Conservation (phyloP, 1,139 yeast species). For the Trichomonascaceae sp. region DNA sequence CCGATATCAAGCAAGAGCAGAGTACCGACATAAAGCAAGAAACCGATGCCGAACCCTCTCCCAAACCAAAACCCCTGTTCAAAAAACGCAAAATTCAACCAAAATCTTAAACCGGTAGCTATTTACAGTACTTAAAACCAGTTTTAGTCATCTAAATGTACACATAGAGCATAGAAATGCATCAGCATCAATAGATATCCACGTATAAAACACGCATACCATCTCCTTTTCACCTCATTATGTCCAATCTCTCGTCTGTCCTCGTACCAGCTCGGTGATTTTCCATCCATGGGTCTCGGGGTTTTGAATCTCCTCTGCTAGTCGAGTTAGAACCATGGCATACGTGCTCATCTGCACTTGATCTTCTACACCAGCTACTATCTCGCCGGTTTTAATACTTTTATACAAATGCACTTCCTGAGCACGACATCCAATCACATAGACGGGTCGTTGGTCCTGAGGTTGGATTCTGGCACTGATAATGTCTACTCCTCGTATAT, state of each 20-base stretch:
- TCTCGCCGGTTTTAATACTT: slow-evolving; percentile 84
- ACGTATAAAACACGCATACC: too few species aligned
- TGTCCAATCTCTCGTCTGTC: slow-evolving; percentile 86
- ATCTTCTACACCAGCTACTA: slow-evolving; percentile 95
- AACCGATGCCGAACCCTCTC: neutral
- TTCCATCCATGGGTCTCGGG: slow-evolving; percentile 96
- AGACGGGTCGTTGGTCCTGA: slow-evolving; percentile 88
- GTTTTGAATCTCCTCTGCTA: slow-evolving; percentile 87
- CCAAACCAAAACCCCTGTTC: slow-evolving; percentile 15
- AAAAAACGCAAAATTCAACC: slow-evolving; percentile 21
- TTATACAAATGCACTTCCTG: slow-evolving; percentile 91
- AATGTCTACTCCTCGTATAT: slow-evolving; percentile 92
- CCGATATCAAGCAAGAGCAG: neutral
- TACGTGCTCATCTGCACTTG: slow-evolving; percentile 88
- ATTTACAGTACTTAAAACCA: slow-evolving; percentile 3
- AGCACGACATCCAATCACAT: slow-evolving; percentile 92
- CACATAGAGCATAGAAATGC: slow-evolving; percentile 2
- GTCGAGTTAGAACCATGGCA: slow-evolving; percentile 91
- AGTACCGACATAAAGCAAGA: neutral
- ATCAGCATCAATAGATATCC: too few species aligned
- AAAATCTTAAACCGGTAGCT: neutral
- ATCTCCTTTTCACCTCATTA: slow-evolving; percentile 28
- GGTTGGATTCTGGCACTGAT: slow-evolving; percentile 82
- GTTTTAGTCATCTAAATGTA: neutral
- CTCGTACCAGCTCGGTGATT: slow-evolving; percentile 89